These are phyloP conservation scores for Fusarium sp. DNA, from an alignment of 2,329 filamentous ascomycete species.

Conservation along the genomic window DNA sequence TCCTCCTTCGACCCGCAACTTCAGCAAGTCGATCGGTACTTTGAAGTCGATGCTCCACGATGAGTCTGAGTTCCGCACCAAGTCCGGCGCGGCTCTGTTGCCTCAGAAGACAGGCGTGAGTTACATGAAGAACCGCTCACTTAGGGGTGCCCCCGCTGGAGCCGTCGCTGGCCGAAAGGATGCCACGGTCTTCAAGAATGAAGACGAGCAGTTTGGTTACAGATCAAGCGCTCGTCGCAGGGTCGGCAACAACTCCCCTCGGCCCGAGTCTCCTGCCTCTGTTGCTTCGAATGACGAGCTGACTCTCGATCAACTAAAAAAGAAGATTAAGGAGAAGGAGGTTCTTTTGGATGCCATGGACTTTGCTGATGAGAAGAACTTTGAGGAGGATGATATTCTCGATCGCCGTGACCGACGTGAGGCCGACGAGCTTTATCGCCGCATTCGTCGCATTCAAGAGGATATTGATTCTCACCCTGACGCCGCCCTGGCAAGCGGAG, in stretches of 20 bases:
- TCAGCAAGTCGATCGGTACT: slow-evolving; percentile 91
- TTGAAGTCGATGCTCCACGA: slow-evolving; percentile 90
- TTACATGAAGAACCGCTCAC: slow-evolving; percentile 95
- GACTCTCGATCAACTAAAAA: slow-evolving; percentile 86
- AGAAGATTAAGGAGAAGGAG: slow-evolving; percentile 94
- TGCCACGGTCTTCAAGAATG: slow-evolving; percentile 95
- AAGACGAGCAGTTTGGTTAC: slow-evolving; percentile 92
- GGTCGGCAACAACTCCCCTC: slow-evolving; percentile 82
- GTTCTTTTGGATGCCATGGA: slow-evolving; percentile 95
- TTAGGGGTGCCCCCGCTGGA: slow-evolving; percentile 72
- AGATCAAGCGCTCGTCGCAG: slow-evolving; percentile 92
- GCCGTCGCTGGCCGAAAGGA: slow-evolving; percentile 80
- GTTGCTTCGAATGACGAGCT: slow-evolving; percentile 81
- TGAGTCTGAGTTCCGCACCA: slow-evolving; percentile 90
- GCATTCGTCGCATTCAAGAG: slow-evolving; percentile 90
- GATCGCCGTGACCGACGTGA: slow-evolving; percentile 92
- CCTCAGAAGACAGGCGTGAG: slow-evolving; percentile 98
- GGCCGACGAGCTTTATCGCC: slow-evolving; percentile 91
- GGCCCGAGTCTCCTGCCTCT: slow-evolving; percentile 79
- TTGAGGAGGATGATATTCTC: slow-evolving; percentile 90
- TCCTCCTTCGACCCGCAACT: slow-evolving; percentile 92
- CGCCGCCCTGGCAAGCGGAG: slow-evolving; percentile 72
- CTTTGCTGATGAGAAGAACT: slow-evolving; percentile 89
- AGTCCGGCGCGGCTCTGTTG: slow-evolving; percentile 87
- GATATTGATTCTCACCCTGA: slow-evolving; percentile 95